phyloP scores from a whole-genome alignment of 176 grass and related monocot species.

The Aegilops tauschii region DNA sequence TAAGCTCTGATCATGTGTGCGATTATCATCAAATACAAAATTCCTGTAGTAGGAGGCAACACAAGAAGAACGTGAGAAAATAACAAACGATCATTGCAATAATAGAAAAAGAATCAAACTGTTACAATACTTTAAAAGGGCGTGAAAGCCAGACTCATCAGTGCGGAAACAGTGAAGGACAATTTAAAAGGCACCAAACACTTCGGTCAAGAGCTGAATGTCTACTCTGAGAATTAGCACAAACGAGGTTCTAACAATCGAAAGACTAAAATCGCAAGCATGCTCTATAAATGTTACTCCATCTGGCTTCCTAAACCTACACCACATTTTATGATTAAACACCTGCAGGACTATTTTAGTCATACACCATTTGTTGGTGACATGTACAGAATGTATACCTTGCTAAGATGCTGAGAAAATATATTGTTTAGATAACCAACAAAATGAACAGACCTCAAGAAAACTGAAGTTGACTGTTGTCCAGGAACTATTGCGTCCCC shows the following conservation, averaged over 20 bases:
- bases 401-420: conserved; percentile 28
- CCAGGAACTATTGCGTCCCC: conserved; percentile 63
- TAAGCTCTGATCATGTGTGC: conserved; percentile 33
- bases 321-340: background rate
- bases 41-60: conserved; percentile 47
- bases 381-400: conserved; percentile 6
- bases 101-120: background rate
- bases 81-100: conserved; percentile 2
- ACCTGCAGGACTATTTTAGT: conserved; percentile 6
- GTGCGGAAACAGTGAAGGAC: background rate
- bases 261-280: conserved; percentile 2
- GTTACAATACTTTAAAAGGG: background rate
- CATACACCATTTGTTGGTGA: conserved; percentile 1
- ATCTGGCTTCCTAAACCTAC: background rate
- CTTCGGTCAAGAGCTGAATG: background rate
- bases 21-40: conserved; percentile 49
- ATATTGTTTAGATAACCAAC: conserved; percentile 6
- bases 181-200: background rate
- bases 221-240: background rate
- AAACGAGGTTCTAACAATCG: background rate
- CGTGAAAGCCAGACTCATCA: background rate
- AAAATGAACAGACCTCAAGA: conserved; percentile 64
- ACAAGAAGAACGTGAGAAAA: conserved; percentile 19
- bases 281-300: conserved; percentile 8
- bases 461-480: conserved; percentile 65